Evolutionary conservation across 2,329 filamentous ascomycete genomes (phyloP), one percentile per base, ranked within the genome.

Genomic region (Mariannaea sp.): DNA sequence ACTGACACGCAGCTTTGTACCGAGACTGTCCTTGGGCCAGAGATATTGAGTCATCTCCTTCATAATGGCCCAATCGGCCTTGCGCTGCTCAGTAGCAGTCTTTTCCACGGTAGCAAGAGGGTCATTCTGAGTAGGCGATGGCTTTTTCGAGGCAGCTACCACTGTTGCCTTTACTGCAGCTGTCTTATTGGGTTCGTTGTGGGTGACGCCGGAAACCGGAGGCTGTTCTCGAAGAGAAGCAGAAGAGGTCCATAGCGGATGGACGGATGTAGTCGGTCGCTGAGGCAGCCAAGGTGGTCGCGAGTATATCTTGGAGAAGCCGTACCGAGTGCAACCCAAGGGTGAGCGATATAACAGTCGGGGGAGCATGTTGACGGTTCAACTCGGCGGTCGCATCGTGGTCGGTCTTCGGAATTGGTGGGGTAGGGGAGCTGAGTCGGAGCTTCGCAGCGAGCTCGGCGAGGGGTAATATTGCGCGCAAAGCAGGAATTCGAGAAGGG

Each of bases 21-120:
- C 69, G 41, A 71, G 58, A 49, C 86, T 86, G 71, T 92, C 86
- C 77, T 94, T 96, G 17, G 94, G 94, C 94, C 94, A 99, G 17
- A 99, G 78, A 72, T 99, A 99, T 57, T 87, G 87, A 55, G 88
- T 87, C 93, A 99, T 97, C 72, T 99, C 93, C 75, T 89, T 95
- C 80, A 99, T 94, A 62, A 99, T 99, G 41, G 92, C 92, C 93
- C 93, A 97, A 69, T 99, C 94, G 7, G 92, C 93, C 75, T 92
- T 95, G 65, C 94, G 85, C 80, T 99, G 95, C 74, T 97, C 90
- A 65, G 92, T 86, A 16, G 85, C 87, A 44, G 84, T 85, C 63
- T 75, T 75, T 16, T 75, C 72, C 24, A 62, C 60, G 8, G 53
- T 38, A 24, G 66, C 66, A 38, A 74, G 69, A 40, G 70, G 69